These are phyloP conservation scores for Chionographis japonica DNA, from an alignment of 106 monocot genomes.

Conservation along the genomic window DNA sequence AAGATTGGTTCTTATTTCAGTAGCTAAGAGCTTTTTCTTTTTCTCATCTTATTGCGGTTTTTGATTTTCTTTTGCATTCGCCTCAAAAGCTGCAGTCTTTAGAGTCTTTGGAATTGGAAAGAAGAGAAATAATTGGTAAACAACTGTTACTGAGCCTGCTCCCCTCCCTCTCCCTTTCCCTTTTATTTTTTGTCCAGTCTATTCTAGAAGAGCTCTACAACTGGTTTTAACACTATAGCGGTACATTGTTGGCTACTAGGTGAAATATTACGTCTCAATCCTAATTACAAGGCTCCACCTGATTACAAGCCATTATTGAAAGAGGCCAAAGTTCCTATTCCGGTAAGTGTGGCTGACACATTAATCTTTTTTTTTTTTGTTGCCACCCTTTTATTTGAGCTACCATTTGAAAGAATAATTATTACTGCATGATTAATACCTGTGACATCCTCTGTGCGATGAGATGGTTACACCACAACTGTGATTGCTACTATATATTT, in stretches of 20 bases:
- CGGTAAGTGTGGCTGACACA: slow-evolving; percentile 43
- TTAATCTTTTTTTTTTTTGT: too few relatives aligned
- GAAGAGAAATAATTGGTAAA: slow-evolving; percentile 80
- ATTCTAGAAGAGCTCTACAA: too few relatives aligned
- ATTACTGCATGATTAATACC: background rate
- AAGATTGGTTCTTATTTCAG: background rate
- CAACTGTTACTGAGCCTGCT: background rate
- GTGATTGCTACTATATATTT: too few relatives aligned
- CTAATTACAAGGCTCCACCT: slow-evolving; percentile 70
- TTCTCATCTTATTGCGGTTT: background rate
- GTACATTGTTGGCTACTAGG: slow-evolving; percentile 37
- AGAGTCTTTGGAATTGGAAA: slow-evolving; percentile 75
- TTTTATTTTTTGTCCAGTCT: background rate
- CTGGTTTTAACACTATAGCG: too few relatives aligned
- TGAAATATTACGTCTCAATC: slow-evolving; percentile 81
- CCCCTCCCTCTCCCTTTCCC: background rate
- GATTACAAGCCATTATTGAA: slow-evolving; percentile 95
- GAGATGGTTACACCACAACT: too few relatives aligned
- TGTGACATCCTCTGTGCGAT: too few relatives aligned
- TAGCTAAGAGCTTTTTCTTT: background rate
- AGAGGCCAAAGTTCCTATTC: slow-evolving; percentile 78
- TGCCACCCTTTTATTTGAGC: background rate
- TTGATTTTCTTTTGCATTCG: background rate
- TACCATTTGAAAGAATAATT: background rate
- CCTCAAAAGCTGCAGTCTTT: slow-evolving; percentile 28